Evolutionary conservation across 2,329 filamentous ascomycete species (phyloP).

Genomic region (Amphichorda felina): DNA sequence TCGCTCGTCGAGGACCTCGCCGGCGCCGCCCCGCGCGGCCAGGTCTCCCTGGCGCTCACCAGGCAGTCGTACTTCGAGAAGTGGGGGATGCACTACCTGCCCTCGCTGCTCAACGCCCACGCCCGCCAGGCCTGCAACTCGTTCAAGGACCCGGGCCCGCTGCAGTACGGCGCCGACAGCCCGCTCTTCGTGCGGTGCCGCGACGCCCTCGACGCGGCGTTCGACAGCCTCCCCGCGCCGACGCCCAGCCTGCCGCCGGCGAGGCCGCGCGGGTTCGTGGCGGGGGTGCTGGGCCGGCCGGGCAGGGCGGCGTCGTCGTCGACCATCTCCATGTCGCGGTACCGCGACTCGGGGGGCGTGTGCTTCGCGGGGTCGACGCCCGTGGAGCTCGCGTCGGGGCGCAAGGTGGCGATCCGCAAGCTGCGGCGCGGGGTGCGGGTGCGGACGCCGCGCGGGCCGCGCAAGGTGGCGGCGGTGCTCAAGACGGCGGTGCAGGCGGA

Average conservation of each 20-base stretch:
- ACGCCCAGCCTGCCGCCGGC: slow-evolving; percentile 12
- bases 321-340: slow-evolving; percentile 27
- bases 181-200: slow-evolving; percentile 39
- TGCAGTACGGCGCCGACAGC: slow-evolving; percentile 37
- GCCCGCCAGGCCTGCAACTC: slow-evolving; percentile 45
- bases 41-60: slow-evolving; percentile 35
- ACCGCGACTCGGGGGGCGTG: slow-evolving; percentile 25
- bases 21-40: slow-evolving; percentile 29
- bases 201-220: slow-evolving; percentile 33
- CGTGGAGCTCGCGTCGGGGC: slow-evolving; percentile 31
- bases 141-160: slow-evolving; percentile 48
- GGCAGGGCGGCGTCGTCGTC: neutral
- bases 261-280: slow-evolving; percentile 1
- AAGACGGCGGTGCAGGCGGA: slow-evolving; percentile 29
- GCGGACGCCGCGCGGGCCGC: slow-evolving; percentile 34
- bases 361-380: slow-evolving; percentile 41
- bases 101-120: slow-evolving; percentile 43
- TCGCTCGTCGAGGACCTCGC: slow-evolving; percentile 38
- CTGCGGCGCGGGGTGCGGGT: slow-evolving; percentile 35
- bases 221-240: slow-evolving; percentile 33
- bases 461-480: slow-evolving; percentile 37
- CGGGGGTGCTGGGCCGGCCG: too few species aligned
- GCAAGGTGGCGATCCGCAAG: slow-evolving; percentile 24
- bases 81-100: slow-evolving; percentile 49
- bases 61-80: slow-evolving; percentile 22